Base-by-base conservation (phyloP, 805 yeast genomes). In the Metschnikowia santaceciliae region DNA sequence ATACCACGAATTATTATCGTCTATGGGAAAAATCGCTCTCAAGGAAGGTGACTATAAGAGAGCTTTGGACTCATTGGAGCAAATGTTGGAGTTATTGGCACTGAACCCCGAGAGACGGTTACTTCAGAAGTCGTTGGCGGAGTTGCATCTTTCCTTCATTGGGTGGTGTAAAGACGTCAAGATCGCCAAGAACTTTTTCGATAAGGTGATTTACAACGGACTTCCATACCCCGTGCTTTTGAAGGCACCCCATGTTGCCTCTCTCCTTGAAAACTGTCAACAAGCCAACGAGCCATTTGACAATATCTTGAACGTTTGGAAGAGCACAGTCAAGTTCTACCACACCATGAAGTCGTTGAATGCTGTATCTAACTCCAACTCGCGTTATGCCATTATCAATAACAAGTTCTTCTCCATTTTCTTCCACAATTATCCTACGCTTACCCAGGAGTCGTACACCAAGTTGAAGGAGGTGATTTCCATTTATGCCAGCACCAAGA, bases 121-220 rank as follows among this genome's bases (percentile, higher is more conserved):
- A 13, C 36, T 42, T 15, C 46, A 42, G n/a, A 42, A 14, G 10
- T 78, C 84, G 32, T 71, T 86, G 66, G 78, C 86, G 33, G 88
- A 85, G 67, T 84, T 88, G 43, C 96, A 88, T 70, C 74, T 87
- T 54, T 76, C 85, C 3, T 88, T 88, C 60, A 84, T 88, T 62
- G 94, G 95, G 42, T 82, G 80, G 57, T 85, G 90, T 66, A 81
- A 80, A 62, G 90, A 88, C 62, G 75, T 86, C 49, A 74, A 73
- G 39, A 83, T 88, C 42, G 88, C 96, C 4, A 81, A 80, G 61
- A 79, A 82, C 38, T 88, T 88, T 61, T 88, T 85, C 65, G 83
- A 82, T 58, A 86, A 84, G 65, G 92, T 89, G 3, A 73, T 87
- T 46, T 74, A 78, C 54, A 78, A 76, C 58, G 83, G 82, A 55